Percentiles rank a stretch among this genome's conserved stretches.
These are phyloP conservation scores for Ceratocystiopsis sp. DNA, from an alignment of 2,329 filamentous ascomycete species.

Conservation along the genomic window DNA sequence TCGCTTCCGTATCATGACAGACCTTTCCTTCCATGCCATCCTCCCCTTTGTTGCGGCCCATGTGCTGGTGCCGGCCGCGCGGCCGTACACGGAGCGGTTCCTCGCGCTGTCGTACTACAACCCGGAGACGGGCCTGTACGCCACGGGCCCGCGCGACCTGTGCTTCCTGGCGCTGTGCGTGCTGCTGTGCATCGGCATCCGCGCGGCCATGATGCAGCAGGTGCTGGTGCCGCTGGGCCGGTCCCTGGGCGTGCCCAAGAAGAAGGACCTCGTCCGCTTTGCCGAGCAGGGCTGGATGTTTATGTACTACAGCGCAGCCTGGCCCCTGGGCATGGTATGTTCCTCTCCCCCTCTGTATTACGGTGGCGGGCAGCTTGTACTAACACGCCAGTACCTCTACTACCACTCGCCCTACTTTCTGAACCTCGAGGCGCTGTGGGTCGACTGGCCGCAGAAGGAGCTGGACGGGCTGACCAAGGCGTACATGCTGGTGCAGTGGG, in stretches of 20 bases:
- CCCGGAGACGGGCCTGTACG: slow-evolving; percentile 48
- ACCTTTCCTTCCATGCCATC: slow-evolving; percentile 72
- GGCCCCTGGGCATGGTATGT: slow-evolving; percentile 50
- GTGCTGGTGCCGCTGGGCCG: slow-evolving; percentile 62
- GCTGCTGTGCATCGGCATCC: slow-evolving; percentile 70
- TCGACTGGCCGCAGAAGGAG: slow-evolving; percentile 65
- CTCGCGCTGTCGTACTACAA: slow-evolving; percentile 77
- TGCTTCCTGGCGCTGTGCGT: slow-evolving; percentile 65
- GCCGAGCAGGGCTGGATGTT: slow-evolving; percentile 90
- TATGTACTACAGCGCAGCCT: slow-evolving; percentile 68
- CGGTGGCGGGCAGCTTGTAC: too few relatives aligned
- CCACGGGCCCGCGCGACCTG: slow-evolving; percentile 61
- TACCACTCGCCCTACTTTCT: slow-evolving; percentile 61
- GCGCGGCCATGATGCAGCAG: slow-evolving; percentile 77
- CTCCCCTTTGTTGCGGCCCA: slow-evolving; percentile 71
- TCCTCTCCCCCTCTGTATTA: too few relatives aligned
- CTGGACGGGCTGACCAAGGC: slow-evolving; percentile 60
- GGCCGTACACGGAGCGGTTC: slow-evolving; percentile 69
- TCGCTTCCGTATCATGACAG: slow-evolving; percentile 22
- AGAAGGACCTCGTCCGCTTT: slow-evolving; percentile 66
- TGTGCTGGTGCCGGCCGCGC: slow-evolving; percentile 62
- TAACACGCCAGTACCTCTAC: slow-evolving; percentile 47
- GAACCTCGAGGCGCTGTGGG: slow-evolving; percentile 65
- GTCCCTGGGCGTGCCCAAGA: slow-evolving; percentile 52
- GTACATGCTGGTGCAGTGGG: slow-evolving; percentile 80